Evolutionary conservation across 768 basidiomycete genomes (phyloP).

Genomic region (Boletus huronensis): DNA sequence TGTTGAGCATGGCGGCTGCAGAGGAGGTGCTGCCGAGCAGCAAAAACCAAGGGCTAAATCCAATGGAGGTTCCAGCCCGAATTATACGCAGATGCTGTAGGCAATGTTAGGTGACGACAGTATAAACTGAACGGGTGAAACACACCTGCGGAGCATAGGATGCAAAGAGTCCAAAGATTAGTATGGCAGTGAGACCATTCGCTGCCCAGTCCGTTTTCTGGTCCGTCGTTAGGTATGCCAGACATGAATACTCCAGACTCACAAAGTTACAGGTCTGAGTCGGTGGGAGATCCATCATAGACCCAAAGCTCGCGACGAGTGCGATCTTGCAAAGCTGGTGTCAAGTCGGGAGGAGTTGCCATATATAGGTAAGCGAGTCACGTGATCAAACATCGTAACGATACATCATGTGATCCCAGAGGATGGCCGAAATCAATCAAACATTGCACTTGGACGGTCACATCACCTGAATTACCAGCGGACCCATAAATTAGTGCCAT

Average conservation of each 20-base stretch:
- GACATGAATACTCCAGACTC: neutral
- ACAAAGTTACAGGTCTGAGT: conserved; percentile 18
- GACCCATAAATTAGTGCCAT: neutral
- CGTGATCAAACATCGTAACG: neutral
- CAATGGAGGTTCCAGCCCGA: conserved; percentile 71
- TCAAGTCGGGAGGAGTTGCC: neutral
- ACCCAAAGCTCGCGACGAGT: neutral
- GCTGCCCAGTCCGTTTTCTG: conserved; percentile 75
- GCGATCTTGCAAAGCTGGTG: neutral
- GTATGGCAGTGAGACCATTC: conserved; percentile 52
- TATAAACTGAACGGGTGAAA: neutral
- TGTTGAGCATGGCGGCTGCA: conserved; percentile 80
- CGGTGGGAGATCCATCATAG: neutral
- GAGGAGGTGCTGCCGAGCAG: conserved; percentile 84
- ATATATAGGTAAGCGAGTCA: neutral
- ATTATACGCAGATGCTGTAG: conserved; percentile 78
- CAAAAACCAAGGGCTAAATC: conserved; percentile 89
- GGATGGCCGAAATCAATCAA: neutral
- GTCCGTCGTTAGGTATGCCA: neutral
- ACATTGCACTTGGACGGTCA: neutral
- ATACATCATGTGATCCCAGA: neutral
- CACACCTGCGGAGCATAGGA: conserved; percentile 83
- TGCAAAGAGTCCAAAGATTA: conserved; percentile 71
- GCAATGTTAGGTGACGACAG: neutral
- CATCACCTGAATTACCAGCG: neutral